Conservation (phyloP, 176 grass and related monocot genomes). For the Ensete ventricosum region DNA sequence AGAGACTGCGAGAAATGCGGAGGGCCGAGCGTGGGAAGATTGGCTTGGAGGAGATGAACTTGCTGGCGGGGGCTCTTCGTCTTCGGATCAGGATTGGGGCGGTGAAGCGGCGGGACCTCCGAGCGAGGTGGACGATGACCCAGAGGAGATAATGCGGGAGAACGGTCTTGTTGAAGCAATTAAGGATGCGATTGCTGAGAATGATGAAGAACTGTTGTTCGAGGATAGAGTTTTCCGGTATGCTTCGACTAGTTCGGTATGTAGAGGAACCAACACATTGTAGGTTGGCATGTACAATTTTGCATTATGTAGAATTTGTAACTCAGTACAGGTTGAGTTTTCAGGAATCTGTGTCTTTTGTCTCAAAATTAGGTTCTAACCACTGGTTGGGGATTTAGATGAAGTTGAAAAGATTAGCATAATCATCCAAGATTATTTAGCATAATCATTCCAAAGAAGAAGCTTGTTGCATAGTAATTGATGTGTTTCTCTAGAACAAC, state of each 20-base stretch:
- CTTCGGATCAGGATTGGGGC: conserved; percentile 40
- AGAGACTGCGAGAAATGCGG: conserved; percentile 47
- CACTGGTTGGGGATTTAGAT: no score
- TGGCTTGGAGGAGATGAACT: conserved; percentile 36
- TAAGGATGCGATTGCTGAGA: conserved; percentile 36
- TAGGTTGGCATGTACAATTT: conserved; percentile 2
- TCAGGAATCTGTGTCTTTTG: not conserved
- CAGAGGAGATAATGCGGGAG: conserved; percentile 48
- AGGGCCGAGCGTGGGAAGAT: conserved; percentile 63
- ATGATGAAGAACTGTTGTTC: conserved; percentile 72
- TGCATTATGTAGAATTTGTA: not conserved
- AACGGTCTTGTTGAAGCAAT: conserved; percentile 44
- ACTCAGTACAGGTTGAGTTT: not conserved
- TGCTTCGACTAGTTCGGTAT: conserved; percentile 63
- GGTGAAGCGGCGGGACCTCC: conserved; percentile 12
- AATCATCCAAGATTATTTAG: no score
- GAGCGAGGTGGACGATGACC: conserved; percentile 44
- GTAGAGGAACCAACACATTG: not conserved
- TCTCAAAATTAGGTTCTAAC: no score
- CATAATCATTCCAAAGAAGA: no score
- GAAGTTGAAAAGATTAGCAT: no score
- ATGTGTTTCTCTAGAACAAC: no score
- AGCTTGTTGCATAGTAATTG: no score
- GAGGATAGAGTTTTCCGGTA: conserved; percentile 82
- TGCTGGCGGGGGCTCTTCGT: conserved; percentile 6